Evolutionary conservation across 2,329 filamentous ascomycete species (phyloP).

Genomic region (Curvularia lunata): DNA sequence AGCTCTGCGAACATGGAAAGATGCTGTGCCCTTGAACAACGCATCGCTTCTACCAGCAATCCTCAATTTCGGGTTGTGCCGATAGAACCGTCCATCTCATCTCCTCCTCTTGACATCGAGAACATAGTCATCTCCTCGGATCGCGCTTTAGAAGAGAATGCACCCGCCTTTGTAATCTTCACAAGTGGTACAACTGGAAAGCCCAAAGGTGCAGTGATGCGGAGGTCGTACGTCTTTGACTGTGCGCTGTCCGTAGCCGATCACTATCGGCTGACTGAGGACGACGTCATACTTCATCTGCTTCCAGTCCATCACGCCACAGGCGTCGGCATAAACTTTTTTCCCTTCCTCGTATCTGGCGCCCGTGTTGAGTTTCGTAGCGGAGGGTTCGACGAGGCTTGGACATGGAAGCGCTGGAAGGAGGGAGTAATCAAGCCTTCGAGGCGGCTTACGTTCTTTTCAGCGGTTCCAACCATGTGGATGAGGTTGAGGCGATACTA

Average conservation of each 20-base stretch:
- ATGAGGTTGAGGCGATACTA: slow-evolving; percentile 47
- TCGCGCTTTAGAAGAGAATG: slow-evolving; percentile 50
- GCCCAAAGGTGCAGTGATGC: slow-evolving; percentile 56
- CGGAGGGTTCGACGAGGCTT: slow-evolving; percentile 44
- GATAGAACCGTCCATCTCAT: slow-evolving; percentile 45
- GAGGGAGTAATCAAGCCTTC: slow-evolving; percentile 32
- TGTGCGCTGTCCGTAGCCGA: slow-evolving; percentile 43
- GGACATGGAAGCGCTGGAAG: slow-evolving; percentile 47
- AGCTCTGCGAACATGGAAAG: slow-evolving; percentile 45
- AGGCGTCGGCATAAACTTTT: slow-evolving; percentile 46
- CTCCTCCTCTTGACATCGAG: slow-evolving; percentile 33
- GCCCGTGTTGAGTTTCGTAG: slow-evolving; percentile 46
- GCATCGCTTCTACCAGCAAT: slow-evolving; percentile 35
- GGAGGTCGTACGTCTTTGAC: slow-evolving; percentile 50
- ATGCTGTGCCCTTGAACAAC: slow-evolving; percentile 35
- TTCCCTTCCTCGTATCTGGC: slow-evolving; percentile 44
- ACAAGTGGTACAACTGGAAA: slow-evolving; percentile 56
- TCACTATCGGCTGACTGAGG: slow-evolving; percentile 39
- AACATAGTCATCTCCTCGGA: slow-evolving; percentile 53
- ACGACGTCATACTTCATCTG: slow-evolving; percentile 45
- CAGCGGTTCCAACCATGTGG: slow-evolving; percentile 47
- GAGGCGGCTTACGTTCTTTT: slow-evolving; percentile 43
- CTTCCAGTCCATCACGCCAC: slow-evolving; percentile 48
- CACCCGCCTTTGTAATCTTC: slow-evolving; percentile 54
- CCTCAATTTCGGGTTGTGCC: slow-evolving; percentile 47